These are phyloP conservation scores for Phytomonas serpens DNA, from an alignment of 208 protist species.

Conservation along the genomic window DNA sequence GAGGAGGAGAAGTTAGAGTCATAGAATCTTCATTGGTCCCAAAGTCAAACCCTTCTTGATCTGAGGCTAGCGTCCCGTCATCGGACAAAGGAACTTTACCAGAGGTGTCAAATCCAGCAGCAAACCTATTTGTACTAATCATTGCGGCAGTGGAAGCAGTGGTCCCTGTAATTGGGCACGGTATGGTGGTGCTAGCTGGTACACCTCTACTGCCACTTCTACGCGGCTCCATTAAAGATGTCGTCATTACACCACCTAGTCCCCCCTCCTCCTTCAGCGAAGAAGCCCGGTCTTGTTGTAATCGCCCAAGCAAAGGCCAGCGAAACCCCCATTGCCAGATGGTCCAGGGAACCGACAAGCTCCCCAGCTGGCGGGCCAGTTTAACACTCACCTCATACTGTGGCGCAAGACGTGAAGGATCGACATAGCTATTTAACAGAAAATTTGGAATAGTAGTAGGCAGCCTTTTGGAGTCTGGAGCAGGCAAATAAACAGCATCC, in stretches of 20 bases:
- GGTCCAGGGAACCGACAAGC: conserved; percentile 59
- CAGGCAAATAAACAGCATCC: not conserved
- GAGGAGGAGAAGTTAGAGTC: not conserved
- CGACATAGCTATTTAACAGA: not conserved
- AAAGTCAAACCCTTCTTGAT: not conserved
- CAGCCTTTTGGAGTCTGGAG: not conserved
- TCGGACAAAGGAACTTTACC: not conserved
- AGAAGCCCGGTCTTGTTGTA: not conserved
- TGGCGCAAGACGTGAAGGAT: not conserved
- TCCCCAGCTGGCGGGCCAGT: conserved; percentile 44
- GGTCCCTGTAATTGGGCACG: not conserved
- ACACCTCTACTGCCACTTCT: not conserved
- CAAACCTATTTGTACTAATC: not conserved
- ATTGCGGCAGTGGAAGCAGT: not conserved
- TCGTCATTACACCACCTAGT: not conserved
- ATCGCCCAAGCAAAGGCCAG: conserved; percentile 23
- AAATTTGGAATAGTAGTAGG: conserved; percentile 8
- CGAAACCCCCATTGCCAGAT: conserved; percentile 83
- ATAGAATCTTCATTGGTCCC: not conserved
- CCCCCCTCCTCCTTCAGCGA: not conserved
- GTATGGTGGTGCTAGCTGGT: not conserved
- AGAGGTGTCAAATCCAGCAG: not conserved
- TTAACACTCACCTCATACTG: conserved; percentile 3
- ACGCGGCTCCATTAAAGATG: not conserved
- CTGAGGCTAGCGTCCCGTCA: not conserved